Percentiles rank a stretch among this genome's conserved stretches.
phyloP scores from a whole-genome alignment of 345 rosid species.

The Murraya paniculata region DNA sequence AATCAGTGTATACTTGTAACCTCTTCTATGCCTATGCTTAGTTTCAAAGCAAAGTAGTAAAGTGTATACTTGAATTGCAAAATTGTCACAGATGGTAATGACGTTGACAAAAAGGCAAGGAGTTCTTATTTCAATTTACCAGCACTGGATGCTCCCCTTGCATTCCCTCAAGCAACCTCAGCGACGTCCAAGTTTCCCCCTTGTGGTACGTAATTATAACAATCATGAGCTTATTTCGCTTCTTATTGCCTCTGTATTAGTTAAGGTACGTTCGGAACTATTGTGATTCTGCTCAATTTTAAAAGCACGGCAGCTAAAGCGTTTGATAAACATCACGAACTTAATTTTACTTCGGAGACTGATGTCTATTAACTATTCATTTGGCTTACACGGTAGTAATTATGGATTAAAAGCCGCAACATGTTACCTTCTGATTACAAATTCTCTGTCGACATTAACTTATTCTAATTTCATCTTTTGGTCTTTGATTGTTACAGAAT shows the following conservation, averaged over 20 bases:
- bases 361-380: too few species aligned
- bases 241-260: neutral
- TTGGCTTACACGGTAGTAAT: neutral
- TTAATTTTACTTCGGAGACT: too few species aligned
- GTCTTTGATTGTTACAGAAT: conserved; percentile 43
- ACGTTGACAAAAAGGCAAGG: neutral
- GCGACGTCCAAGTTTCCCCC: conserved; percentile 83
- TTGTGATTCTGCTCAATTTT: neutral
- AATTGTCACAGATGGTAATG: neutral
- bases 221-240: neutral
- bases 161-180: conserved; percentile 80
- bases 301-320: too few species aligned
- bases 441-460: neutral
- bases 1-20: too few species aligned
- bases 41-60: neutral
- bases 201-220: conserved; percentile 39
- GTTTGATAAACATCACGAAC: too few species aligned
- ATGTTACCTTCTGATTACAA: neutral
- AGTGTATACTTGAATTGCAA: conserved; percentile 1
- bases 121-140: conserved; percentile 61
- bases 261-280: neutral
- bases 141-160: conserved; percentile 66
- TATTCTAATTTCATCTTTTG: conserved; percentile 1
- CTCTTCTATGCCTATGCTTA: too few species aligned
- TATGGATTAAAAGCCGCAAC: neutral